Conservation (phyloP, 2,329 filamentous ascomycete genomes). For the Diaporthe nobilis region DNA sequence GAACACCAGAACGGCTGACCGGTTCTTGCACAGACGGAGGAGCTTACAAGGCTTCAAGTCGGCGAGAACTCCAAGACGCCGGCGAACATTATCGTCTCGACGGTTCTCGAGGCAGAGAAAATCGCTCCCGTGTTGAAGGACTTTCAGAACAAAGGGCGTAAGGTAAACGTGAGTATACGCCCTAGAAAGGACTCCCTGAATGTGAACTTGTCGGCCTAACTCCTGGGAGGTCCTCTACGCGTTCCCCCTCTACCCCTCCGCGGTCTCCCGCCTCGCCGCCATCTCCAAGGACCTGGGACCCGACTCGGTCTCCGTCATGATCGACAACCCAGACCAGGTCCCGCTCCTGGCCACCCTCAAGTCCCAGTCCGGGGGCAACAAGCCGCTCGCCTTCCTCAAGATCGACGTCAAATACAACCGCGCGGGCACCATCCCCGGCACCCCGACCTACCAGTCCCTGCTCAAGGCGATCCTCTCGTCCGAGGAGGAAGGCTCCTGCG, state of each 20-base stretch:
- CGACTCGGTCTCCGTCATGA: constrained; percentile 72
- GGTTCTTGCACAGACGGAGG: constrained; percentile 66
- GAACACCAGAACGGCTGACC: constrained; percentile 2
- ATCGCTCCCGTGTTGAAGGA: constrained; percentile 72
- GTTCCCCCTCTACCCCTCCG: constrained; percentile 75
- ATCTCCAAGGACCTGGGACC: constrained; percentile 70
- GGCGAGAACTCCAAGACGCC: constrained; percentile 63
- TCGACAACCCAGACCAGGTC: constrained; percentile 78
- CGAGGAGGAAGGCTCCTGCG: constrained; percentile 63
- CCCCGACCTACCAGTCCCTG: constrained; percentile 69
- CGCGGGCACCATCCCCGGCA: constrained; percentile 72
- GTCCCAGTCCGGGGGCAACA: constrained; percentile 57
- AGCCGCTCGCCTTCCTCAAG: constrained; percentile 76
- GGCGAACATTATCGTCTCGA: constrained; percentile 79
- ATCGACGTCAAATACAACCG: constrained; percentile 81
- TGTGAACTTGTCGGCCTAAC: neutral
- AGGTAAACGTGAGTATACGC: constrained; percentile 68
- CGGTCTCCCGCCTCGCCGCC: constrained; percentile 70
- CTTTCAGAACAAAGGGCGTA: constrained; percentile 66
- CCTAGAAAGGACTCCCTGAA: neutral
- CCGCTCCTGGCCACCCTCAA: constrained; percentile 60
- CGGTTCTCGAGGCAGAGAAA: constrained; percentile 80
- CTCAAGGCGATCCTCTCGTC: constrained; percentile 67
- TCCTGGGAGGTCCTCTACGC: constrained; percentile 74
- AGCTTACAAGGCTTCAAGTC: constrained; percentile 79